Evolutionary conservation across 2,329 filamentous ascomycete species (phyloP).

Genomic region (Metarhizium rileyi): DNA sequence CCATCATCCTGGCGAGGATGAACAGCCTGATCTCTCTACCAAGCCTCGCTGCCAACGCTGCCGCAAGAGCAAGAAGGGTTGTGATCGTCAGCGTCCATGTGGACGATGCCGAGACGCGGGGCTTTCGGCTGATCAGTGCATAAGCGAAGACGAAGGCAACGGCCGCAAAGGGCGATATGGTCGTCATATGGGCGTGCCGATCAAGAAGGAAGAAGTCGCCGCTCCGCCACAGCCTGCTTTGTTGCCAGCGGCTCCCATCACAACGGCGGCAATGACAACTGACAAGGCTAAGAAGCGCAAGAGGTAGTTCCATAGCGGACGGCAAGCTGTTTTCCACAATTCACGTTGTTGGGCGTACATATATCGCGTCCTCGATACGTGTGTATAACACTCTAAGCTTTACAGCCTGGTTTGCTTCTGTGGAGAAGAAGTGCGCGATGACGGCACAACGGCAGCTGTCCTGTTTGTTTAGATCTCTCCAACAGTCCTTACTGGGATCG

Average conservation of each 20-base stretch:
- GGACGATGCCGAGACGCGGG: constrained; percentile 93
- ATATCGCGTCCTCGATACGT: neutral
- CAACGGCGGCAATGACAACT: constrained; percentile 22
- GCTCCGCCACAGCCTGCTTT: constrained; percentile 27
- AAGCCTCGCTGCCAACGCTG: constrained; percentile 97
- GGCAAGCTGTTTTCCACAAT: neutral
- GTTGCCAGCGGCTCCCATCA: constrained; percentile 35
- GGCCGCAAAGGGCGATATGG: constrained; percentile 90
- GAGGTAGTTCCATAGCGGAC: constrained; percentile 29
- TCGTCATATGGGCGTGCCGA: constrained; percentile 59
- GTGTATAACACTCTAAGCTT: neutral
- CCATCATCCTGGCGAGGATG: constrained; percentile 60
- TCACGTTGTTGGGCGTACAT: neutral
- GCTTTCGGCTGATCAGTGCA: constrained; percentile 83
- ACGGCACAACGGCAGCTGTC: neutral
- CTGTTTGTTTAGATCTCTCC: neutral
- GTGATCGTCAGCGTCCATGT: constrained; percentile 91
- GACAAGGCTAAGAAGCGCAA: constrained; percentile 56
- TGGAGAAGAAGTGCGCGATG: neutral
- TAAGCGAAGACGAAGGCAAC: constrained; percentile 97
- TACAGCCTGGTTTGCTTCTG: neutral
- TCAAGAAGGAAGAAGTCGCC: constrained; percentile 45
- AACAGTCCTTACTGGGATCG: neutral
- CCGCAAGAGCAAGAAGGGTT: constrained; percentile 99
- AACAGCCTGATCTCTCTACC: constrained; percentile 83